Conservation (phyloP, 768 basidiomycete species). For the Psilocybe cyanescens region DNA sequence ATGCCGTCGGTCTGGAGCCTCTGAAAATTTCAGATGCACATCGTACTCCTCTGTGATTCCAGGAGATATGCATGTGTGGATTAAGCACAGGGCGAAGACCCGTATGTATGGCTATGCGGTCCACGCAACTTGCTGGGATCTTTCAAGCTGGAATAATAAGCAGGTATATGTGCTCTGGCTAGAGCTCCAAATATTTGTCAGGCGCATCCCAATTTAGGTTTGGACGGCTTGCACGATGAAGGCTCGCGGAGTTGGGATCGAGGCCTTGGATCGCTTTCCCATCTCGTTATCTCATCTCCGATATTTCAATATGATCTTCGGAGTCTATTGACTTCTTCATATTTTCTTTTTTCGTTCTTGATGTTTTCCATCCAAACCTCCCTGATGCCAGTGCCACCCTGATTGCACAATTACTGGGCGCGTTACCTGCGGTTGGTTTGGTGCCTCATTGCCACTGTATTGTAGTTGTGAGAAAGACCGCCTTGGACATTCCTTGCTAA, state of each 20-base stretch:
- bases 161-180: background rate
- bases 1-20: background rate
- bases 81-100: too few relatives aligned
- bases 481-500: slow-evolving; percentile 14
- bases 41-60: too few relatives aligned
- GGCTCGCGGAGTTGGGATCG: slow-evolving; percentile 20
- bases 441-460: background rate
- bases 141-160: too few relatives aligned
- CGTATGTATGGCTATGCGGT: too few relatives aligned
- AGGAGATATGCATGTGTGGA: too few relatives aligned
- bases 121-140: too few relatives aligned
- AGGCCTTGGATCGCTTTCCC: slow-evolving; percentile 17
- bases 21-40: too few relatives aligned
- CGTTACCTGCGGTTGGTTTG: background rate
- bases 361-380: slow-evolving; percentile 30
- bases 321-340: slow-evolving; percentile 5
- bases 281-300: slow-evolving; percentile 18
- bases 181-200: background rate
- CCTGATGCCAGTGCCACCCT: slow-evolving; percentile 17
- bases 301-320: slow-evolving; percentile 18
- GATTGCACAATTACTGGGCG: slow-evolving; percentile 11
- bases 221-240: slow-evolving; percentile 5
- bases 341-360: slow-evolving; percentile 17
- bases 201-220: slow-evolving; percentile 4
- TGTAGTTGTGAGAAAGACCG: slow-evolving; percentile 2